phyloP scores from a whole-genome alignment of 2,329 filamentous ascomycete genomes.

The Pseudohalonectria lignicola region DNA sequence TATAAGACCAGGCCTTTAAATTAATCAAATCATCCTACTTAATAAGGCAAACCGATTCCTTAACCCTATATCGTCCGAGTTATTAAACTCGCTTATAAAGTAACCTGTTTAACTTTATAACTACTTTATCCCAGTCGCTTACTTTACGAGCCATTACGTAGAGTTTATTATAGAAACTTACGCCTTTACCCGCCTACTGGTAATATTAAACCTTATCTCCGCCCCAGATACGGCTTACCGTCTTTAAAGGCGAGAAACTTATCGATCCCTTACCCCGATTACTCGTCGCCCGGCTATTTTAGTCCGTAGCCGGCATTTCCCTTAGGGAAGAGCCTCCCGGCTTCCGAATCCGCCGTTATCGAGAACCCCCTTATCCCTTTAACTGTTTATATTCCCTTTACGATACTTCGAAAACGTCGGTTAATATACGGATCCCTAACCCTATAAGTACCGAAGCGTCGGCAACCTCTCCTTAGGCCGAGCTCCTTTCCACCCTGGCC shows the following conservation, averaged over 20 bases:
- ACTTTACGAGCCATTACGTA: not conserved
- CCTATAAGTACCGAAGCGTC: too few relatives aligned
- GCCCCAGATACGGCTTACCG: too few relatives aligned
- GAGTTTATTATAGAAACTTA: not conserved
- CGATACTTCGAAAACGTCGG: too few relatives aligned
- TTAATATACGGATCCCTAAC: not conserved
- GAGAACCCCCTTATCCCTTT: too few relatives aligned
- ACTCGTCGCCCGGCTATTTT: not conserved
- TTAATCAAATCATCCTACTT: not conserved
- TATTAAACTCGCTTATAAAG: too few relatives aligned
- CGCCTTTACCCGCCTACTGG: not conserved
- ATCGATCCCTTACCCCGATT: too few relatives aligned
- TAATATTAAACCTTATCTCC: too few relatives aligned
- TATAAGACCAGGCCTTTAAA: too few relatives aligned
- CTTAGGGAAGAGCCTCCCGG: not conserved
- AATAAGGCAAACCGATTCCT: not conserved
- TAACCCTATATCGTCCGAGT: too few relatives aligned
- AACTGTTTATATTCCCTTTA: too few relatives aligned
- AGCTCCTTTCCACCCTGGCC: not conserved
- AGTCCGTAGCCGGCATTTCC: not conserved
- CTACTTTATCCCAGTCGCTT: not conserved
- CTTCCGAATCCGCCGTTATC: too few relatives aligned
- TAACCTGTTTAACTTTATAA: not conserved
- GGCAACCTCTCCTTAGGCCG: not conserved
- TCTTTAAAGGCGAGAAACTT: too few relatives aligned